phyloP scores from a whole-genome alignment of 2,329 filamentous ascomycete species.

The Fusarium sterilihyphosum region DNA sequence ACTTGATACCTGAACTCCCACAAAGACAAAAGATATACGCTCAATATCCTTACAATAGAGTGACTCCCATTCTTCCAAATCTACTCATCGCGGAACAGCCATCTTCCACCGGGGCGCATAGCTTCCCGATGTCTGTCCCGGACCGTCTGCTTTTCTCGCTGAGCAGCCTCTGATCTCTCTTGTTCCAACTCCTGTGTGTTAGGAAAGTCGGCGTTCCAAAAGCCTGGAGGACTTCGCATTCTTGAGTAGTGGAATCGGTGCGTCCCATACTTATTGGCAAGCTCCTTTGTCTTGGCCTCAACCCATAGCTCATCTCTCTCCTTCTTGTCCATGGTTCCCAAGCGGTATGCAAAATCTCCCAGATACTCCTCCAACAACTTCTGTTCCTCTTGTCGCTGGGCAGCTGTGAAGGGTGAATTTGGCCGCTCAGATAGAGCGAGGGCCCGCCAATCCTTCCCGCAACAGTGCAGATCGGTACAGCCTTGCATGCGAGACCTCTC shows the following conservation, averaged over 20 bases:
- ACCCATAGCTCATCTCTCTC: slow-evolving; percentile 74
- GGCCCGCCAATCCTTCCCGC: slow-evolving; percentile 75
- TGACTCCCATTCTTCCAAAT: neutral
- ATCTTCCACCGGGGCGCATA: slow-evolving; percentile 78
- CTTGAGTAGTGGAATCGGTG: slow-evolving; percentile 81
- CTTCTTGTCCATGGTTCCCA: slow-evolving; percentile 66
- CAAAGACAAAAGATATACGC: neutral
- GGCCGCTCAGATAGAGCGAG: slow-evolving; percentile 66
- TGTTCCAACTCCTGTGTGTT: slow-evolving; percentile 80
- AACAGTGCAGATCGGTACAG: slow-evolving; percentile 80
- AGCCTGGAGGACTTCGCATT: slow-evolving; percentile 81
- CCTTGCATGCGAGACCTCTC: slow-evolving; percentile 77
- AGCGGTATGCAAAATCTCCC: slow-evolving; percentile 67
- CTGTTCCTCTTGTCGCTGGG: slow-evolving; percentile 55
- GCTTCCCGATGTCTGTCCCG: slow-evolving; percentile 83
- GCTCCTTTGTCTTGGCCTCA: slow-evolving; percentile 77
- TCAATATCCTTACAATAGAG: neutral
- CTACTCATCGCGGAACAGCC: slow-evolving; percentile 84
- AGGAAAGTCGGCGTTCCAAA: slow-evolving; percentile 91
- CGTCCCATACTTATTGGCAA: slow-evolving; percentile 80
- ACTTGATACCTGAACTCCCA: neutral
- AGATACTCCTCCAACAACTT: slow-evolving; percentile 65
- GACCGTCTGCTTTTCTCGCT: slow-evolving; percentile 71
- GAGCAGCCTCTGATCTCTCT: slow-evolving; percentile 72
- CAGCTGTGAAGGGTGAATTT: slow-evolving; percentile 48